Percentiles rank a stretch among this genome's conserved stretches.
Evolutionary conservation across 495 filamentous ascomycete genomes (phyloP).

Genomic region (Astrothelium macrocarpum): DNA sequence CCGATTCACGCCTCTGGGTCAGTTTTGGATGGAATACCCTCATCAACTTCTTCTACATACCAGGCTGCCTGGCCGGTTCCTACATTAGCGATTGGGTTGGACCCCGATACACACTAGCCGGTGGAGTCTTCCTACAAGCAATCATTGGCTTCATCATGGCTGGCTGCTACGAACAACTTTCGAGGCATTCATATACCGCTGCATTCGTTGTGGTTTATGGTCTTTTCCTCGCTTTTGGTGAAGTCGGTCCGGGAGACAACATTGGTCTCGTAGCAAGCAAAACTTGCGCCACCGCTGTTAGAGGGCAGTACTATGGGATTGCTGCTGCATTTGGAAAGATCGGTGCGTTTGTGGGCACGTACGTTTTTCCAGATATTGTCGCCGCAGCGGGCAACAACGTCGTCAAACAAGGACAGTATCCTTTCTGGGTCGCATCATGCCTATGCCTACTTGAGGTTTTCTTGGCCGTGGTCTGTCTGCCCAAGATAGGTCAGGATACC

Average conservation of each 20-base stretch:
- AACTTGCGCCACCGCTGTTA: constrained; percentile 73
- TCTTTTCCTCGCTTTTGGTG: constrained; percentile 75
- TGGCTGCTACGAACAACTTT: constrained; percentile 55
- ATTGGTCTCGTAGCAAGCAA: constrained; percentile 83
- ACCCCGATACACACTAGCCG: constrained; percentile 58
- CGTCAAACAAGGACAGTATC: constrained; percentile 59
- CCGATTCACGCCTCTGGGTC: constrained; percentile 52
- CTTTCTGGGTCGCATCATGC: constrained; percentile 33
- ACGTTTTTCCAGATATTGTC: constrained; percentile 65
- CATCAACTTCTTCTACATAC: constrained; percentile 78
- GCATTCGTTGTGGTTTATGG: constrained; percentile 72
- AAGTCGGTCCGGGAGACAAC: constrained; percentile 83
- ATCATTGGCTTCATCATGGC: constrained; percentile 85
- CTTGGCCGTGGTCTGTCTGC: constrained; percentile 27
- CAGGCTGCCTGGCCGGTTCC: constrained; percentile 68
- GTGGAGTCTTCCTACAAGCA: constrained; percentile 59
- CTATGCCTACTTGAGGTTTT: constrained; percentile 28
- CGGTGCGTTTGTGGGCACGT: constrained; percentile 83
- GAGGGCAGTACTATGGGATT: constrained; percentile 86
- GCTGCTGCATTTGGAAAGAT: constrained; percentile 80
- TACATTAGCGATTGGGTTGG: constrained; percentile 66
- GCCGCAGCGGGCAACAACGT: constrained; percentile 47
- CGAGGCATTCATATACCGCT: constrained; percentile 52
- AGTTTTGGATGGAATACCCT: constrained; percentile 79
- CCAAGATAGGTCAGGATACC: constrained; percentile 33